Evolutionary conservation across 495 filamentous ascomycete genomes (phyloP), one percentile per base, ranked within the genome.

Genomic region (Aspergillus asperescens): DNA sequence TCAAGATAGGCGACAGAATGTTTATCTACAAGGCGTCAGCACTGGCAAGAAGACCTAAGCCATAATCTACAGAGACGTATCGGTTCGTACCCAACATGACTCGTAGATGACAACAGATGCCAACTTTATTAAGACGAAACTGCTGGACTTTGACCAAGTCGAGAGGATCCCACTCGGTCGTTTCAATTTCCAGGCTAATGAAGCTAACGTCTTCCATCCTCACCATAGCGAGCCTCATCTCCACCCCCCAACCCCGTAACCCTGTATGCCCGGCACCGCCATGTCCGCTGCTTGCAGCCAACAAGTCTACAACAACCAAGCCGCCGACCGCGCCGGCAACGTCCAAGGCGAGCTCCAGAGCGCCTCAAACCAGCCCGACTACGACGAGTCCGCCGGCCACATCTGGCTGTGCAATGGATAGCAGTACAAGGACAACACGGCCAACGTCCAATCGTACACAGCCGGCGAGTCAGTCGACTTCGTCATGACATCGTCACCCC

Each of bases 321-420:
- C 67, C 41, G 62, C 75, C 23, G 83, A 87, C 75, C 77, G 79
- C 66, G 84, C 84, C 49, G 82, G 80, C 44, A 86, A 88, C 68
- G 72, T 87, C 16, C 83, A 88, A 60, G 80, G 79, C 9, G 73
- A 84, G 34, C 70, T 84, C n/a, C 78, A 85, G 56, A 71, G 78
- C 19, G 80, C 72, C 37, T 68, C 63, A n/a, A 55, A 64, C 49
- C 80, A 81, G 64, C 60, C 65, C 46, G 80, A 80, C 59, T 86
- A 81, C 74, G 67, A 84, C 59, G 66, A 73, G 34, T 69, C 68
- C 8, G 70, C 69, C 37, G 88, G 86, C 70, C 76, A 86, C 65
- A 67, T 85, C 41, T 87, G 74, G 70, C 75, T 85, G 12, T 88
- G 86, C 83, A 84, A 82, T 61, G 86, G 86, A 43, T 80, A 80